Evolutionary conservation across 352 stramenopile species (phyloP), one percentile per base, ranked within the genome.

Genomic region (Globisporangium nodosum): DNA sequence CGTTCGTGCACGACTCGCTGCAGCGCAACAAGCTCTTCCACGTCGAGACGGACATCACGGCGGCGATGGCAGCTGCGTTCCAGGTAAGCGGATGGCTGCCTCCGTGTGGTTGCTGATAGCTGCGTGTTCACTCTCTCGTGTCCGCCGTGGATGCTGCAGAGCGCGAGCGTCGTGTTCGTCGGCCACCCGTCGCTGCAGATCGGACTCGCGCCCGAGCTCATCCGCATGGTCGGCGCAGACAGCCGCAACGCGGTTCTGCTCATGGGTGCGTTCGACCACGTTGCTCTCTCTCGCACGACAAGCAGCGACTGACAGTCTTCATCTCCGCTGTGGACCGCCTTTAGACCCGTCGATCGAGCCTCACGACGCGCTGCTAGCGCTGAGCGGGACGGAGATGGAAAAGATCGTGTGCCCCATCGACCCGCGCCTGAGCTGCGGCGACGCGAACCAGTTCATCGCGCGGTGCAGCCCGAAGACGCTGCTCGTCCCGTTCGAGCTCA

Each of bases 401-500:
- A 89, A 91, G 47, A 87, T 92, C 66, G 59, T 67, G 33, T 90
- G 80, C 24, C 77, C 80, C 12, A 91, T 95, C 35, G 85, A 95
- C 39, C 74, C 82, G 18, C 73, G 83, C 7, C 66, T 95, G 56
- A 90, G 77, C 56, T 95, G 86, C 56, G 85, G 85, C 1, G 85
- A 95, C 51, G 86, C 79, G 27, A 95, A 95, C 59, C 85, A 92
- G 62, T 85, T 95, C 33, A 87, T 95, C 45, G 76, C 84, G 2
- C 80, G 85, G 4, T 95, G 86, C 54, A 77, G 68, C 13, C 86
- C 86, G 7, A 74, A 79, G 6, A 87, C 73, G 31, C 60, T 95
- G 6, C 73, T 95, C 49, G 61, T 92, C 0, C 81, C 86, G 0
- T 58, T 74, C 30, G 84, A 92, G 30, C 92, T 81, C 54, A 83